These are phyloP conservation scores for Drechslerella coelobrocha DNA, from an alignment of 2,329 filamentous ascomycete genomes.

Conservation along the genomic window DNA sequence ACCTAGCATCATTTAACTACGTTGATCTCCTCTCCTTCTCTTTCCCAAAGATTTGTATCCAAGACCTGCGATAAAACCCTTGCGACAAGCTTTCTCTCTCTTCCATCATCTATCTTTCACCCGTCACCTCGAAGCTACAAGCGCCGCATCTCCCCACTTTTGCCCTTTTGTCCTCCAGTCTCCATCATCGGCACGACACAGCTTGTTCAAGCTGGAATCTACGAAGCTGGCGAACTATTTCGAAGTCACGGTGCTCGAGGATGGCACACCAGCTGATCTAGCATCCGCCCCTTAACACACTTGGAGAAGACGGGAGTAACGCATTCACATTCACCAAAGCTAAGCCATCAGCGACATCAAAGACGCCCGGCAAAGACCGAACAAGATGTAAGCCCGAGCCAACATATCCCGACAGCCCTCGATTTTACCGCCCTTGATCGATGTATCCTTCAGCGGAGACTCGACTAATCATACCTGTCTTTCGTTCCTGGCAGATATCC, in stretches of 20 bases:
- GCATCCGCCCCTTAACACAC: conserved; percentile 27
- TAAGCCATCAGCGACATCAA: background rate
- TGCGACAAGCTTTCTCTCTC: conserved; percentile 8
- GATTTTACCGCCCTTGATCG: no score
- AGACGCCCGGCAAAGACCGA: background rate
- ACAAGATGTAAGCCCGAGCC: background rate
- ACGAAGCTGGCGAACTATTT: conserved; percentile 50
- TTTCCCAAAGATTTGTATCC: background rate
- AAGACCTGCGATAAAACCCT: background rate
- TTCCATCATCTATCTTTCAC: background rate
- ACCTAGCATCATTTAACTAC: conserved; percentile 12
- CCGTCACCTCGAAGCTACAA: background rate
- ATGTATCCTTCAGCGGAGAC: no score
- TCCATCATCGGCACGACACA: conserved; percentile 10
- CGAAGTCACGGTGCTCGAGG: conserved; percentile 48
- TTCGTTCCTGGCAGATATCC: no score
- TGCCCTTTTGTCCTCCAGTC: conserved; percentile 1
- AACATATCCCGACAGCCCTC: no score
- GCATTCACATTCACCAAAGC: background rate
- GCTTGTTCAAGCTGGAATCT: conserved; percentile 50
- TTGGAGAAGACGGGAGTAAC: conserved; percentile 1
- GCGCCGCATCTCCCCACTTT: conserved; percentile 14
- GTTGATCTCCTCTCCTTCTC: conserved; percentile 24
- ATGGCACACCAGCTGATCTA: conserved; percentile 41
- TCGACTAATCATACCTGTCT: no score